Base-by-base conservation (phyloP, 2,329 filamentous ascomycete species). In the Fusarium incarnatum region DNA sequence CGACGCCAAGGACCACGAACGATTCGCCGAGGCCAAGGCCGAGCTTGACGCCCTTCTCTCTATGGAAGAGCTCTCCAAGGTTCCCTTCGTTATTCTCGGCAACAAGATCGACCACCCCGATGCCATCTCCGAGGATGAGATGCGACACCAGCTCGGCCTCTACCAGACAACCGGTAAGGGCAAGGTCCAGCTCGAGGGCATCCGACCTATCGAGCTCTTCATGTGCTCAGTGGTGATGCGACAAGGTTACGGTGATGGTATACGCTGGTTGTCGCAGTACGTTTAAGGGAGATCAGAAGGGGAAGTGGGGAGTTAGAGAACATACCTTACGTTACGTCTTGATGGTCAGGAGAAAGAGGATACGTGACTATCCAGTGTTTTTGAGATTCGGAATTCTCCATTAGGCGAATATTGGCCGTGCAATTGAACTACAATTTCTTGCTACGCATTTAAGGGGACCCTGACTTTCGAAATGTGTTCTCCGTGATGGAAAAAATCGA, bases 41-140 rank as follows among this genome's bases (percentile, higher is more conserved):
- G 96, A 99, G 86, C 92, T 99, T 69, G 96, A 99, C 79, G 94
- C 93, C 56, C 92, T 98, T 55, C 88, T 99, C 74, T 90, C 93
- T 68, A 98, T 99, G 95, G 96, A 99, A 84, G 95, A 98, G 80
- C 89, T 99, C 41, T 86, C 89, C 80, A 98, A 97, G 87, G 96
- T 97, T 11, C 96, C 96, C 57, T 98, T 98, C 82, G 89, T 98
- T 67, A 90, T 99, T 75, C 89, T 99, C 70, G 96, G 96, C 76
- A 99, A 99, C 90, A 99, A 99, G 90, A 99, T 99, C 81, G 96
- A 99, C 82, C 94, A 98, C 85, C 94, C 94, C 56, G 92, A 97
- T 75, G 96, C 96, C 69, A 91, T 98, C 57, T 95, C 92, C 72
- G 96, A 99, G 87, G 95, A 98, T 77, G 94, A 98, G 85, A 88